phyloP scores from a whole-genome alignment of 2,329 filamentous ascomycete genomes.

The Diaporthe vaccinii region DNA sequence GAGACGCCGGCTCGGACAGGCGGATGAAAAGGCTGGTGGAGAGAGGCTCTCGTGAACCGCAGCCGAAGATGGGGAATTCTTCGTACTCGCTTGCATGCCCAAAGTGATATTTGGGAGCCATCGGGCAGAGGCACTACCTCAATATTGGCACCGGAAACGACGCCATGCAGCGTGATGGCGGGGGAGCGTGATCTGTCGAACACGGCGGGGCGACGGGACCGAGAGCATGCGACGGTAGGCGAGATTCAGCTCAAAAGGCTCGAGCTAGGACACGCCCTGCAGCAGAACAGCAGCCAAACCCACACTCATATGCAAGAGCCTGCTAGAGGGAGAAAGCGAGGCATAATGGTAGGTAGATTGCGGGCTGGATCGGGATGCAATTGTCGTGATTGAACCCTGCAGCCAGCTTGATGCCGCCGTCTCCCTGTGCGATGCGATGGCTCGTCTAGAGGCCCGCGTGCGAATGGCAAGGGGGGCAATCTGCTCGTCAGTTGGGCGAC shows the following conservation, averaged over 20 bases:
- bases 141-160: constrained; percentile 17
- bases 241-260: constrained; percentile 13
- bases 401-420: constrained; percentile 8
- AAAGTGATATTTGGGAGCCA: not conserved
- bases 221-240: not conserved
- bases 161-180: constrained; percentile 33
- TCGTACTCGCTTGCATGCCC: constrained; percentile 18
- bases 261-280: constrained; percentile 8
- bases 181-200: constrained; percentile 24
- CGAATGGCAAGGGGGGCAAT: not conserved
- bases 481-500: constrained; percentile 4
- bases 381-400: constrained; percentile 20
- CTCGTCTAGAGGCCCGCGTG: constrained; percentile 12
- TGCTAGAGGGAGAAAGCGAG: not conserved
- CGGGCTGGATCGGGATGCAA: constrained; percentile 8
- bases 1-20: not conserved
- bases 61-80: not conserved
- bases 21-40: not conserved
- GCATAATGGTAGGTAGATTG: constrained; percentile 2
- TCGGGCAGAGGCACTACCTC: constrained; percentile 22
- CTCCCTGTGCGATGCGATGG: constrained; percentile 2
- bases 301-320: not conserved
- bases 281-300: constrained; percentile 1
- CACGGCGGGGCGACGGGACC: constrained; percentile 2
- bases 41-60: not conserved